Evolutionary conservation across 1,284 basidiomycete genomes (phyloP), one percentile per base, ranked within the genome.

Genomic region (Cutaneotrichosporon cutaneum): DNA sequence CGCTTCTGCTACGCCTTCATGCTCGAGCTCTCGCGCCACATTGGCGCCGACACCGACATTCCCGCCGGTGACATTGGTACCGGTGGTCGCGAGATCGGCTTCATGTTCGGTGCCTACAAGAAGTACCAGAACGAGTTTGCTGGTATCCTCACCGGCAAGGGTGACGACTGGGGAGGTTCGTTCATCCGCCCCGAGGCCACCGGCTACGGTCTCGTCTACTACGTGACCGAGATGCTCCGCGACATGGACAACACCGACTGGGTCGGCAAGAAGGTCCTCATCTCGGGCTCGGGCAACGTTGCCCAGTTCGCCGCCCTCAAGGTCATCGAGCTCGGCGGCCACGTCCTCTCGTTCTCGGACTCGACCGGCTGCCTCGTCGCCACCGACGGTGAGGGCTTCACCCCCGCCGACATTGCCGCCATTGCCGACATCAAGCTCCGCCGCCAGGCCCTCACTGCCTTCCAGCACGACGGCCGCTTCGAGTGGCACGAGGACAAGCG

Each of bases 91-190:
- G 88, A 89, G 80, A 85, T 88, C 63, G 87, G 85, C 42, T 88
- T 81, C 83, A 80, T 88, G 74, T 88, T 88, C 70, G 87, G 87
- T 65, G 86, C 86, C 55, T 90, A 90, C 85, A 90, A 88, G 82
- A 85, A 85, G 76, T 80, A 87, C 75, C 81, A 83, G 68, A 90
- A 90, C 80, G 88, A 90, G 81, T 90, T 87, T 77, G 82, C 85
- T 60, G 89, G 89, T 79, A 81, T 91, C 77, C 83, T 90, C 64
- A 91, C 89, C 48, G 89, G 89, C 47, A 90, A 91, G 81, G 89
- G 87, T 58, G 80, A 83, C 68, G 82, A 85, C 78, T 91, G 88
- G 85, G 83, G 89, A 78, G 88, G 88, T 70, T 86, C 85, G 66
- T 83, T 83, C 80, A 89, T 89, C 75, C 85, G 88, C 63, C 87